phyloP scores from a whole-genome alignment of 192 early-diverging fungal species.

The Helicostylum pulchrum region DNA sequence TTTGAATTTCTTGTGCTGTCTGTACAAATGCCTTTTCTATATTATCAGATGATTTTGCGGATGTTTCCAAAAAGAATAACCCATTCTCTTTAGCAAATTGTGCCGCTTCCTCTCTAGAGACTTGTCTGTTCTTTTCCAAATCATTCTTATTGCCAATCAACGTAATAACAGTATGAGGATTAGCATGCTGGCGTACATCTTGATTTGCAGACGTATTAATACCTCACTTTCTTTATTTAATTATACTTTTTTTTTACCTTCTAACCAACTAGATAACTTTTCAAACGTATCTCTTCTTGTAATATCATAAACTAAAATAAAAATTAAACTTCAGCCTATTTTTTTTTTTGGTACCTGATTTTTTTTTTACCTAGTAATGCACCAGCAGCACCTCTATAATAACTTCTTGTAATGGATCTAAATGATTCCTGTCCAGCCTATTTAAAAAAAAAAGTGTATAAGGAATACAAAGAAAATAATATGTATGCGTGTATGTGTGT shows the following conservation, averaged over 20 bases:
- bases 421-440: conserved; percentile 83
- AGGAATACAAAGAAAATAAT: neutral
- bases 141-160: conserved; percentile 94
- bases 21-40: conserved; percentile 80
- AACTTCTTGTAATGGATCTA: conserved; percentile 80
- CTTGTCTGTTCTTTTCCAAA: conserved; percentile 67
- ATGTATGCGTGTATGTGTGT: neutral
- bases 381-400: conserved; percentile 79
- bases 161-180: conserved; percentile 88
- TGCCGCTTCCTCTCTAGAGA: conserved; percentile 86
- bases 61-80: conserved; percentile 88
- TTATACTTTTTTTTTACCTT: conserved; percentile 30
- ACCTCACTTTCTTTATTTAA: conserved; percentile 4
- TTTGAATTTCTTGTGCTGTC: conserved; percentile 73
- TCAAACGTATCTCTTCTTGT: conserved; percentile 78
- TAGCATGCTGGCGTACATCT: conserved; percentile 86
- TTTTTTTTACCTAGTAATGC: conserved; percentile 59
- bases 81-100: conserved; percentile 82
- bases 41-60: conserved; percentile 85
- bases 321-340: neutral
- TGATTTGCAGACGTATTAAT: neutral
- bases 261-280: conserved; percentile 74
- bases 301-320: conserved; percentile 69
- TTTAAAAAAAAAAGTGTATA: neutral
- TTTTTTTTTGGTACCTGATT: neutral